phyloP scores from a whole-genome alignment of 805 yeast species.

The Monosporozyma yasuniensis region DNA sequence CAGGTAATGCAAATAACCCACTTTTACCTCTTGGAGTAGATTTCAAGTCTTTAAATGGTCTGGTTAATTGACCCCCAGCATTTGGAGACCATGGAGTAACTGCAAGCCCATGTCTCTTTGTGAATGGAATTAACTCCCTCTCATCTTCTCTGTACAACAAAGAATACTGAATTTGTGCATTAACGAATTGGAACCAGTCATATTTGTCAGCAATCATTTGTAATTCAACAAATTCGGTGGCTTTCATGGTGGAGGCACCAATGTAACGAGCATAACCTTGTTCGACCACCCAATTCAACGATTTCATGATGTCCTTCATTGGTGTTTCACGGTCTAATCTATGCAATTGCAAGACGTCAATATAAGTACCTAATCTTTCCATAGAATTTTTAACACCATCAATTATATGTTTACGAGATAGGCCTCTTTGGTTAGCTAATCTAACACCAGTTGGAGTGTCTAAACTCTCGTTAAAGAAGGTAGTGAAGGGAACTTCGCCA shows the following conservation, averaged over 20 bases:
- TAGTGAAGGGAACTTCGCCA: neutral
- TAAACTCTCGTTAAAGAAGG: neutral
- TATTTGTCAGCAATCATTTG: constrained; percentile 43
- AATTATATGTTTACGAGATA: constrained; percentile 39
- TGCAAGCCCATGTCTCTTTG: constrained; percentile 45
- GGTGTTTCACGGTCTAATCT: constrained; percentile 42
- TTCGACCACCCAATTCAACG: constrained; percentile 44
- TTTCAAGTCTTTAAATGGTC: constrained; percentile 30
- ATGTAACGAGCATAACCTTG: constrained; percentile 42
- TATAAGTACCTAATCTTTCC: constrained; percentile 42
- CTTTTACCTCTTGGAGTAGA: neutral
- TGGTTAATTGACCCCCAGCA: constrained; percentile 45
- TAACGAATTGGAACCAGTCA: constrained; percentile 38
- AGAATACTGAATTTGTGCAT: constrained; percentile 51
- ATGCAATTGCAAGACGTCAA: constrained; percentile 50
- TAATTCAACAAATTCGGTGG: constrained; percentile 43
- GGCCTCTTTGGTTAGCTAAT: constrained; percentile 33
- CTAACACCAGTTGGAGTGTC: constrained; percentile 7
- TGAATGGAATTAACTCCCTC: constrained; percentile 48
- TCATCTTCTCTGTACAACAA: constrained; percentile 54
- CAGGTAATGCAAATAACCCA: neutral
- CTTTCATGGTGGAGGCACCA: constrained; percentile 53
- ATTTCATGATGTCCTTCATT: constrained; percentile 46
- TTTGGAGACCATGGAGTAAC: constrained; percentile 55
- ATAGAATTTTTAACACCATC: constrained; percentile 37